phyloP scores from a whole-genome alignment of 202 grass and related monocot species.

The Musa balbisiana region DNA sequence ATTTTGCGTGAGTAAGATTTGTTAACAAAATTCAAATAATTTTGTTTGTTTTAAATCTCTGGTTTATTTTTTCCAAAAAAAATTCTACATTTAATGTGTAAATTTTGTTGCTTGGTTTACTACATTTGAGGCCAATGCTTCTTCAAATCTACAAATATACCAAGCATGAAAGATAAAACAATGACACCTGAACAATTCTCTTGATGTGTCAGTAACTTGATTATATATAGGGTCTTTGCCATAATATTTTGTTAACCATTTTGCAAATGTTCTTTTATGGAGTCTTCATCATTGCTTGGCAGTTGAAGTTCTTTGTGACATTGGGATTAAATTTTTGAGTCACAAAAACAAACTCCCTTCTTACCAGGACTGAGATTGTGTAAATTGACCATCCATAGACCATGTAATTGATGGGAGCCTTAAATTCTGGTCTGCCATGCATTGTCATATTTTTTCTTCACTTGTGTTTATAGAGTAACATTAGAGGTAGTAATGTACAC shows the following conservation, averaged over 20 bases:
- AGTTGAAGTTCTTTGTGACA: neutral
- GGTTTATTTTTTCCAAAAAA: neutral
- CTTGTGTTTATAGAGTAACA: neutral
- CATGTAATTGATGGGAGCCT: too few relatives aligned
- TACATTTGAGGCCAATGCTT: neutral
- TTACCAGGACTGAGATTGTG: neutral
- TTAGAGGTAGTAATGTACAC: neutral
- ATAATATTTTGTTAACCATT: neutral
- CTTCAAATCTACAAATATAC: neutral
- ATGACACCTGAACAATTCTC: neutral
- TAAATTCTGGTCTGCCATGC: too few relatives aligned
- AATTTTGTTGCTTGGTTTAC: neutral
- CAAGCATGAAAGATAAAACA: too few relatives aligned
- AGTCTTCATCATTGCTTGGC: neutral
- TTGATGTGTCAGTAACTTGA: neutral
- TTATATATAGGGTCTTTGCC: neutral
- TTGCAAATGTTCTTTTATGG: neutral
- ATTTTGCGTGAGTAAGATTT: slow-evolving; percentile 92
- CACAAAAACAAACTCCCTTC: neutral
- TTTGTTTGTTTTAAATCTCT: neutral
- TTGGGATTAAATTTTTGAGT: neutral
- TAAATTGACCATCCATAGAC: too few relatives aligned
- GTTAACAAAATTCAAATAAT: slow-evolving; percentile 18
- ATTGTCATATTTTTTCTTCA: neutral
- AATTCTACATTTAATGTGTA: neutral